A percentile compares a stretch with the other conserved stretches of the same genome.
These are phyloP conservation scores for Fraxinus ornus DNA, from an alignment of 305 asterid species.

Conservation along the genomic window DNA sequence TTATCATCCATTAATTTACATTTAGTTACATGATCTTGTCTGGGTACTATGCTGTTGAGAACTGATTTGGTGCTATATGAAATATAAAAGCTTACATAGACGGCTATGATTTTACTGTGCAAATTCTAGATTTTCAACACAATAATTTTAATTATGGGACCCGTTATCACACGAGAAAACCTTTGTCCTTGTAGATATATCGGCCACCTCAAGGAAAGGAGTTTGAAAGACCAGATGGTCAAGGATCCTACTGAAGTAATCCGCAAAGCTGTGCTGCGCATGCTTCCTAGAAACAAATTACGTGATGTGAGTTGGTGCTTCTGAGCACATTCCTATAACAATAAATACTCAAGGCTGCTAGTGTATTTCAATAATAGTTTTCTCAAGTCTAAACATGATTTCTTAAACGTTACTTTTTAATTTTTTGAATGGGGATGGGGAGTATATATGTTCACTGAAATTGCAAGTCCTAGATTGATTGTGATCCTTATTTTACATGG, in stretches of 20 bases:
- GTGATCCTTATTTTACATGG: neutral
- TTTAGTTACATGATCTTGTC: neutral
- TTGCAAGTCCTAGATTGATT: neutral
- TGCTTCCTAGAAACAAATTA: constrained; percentile 92
- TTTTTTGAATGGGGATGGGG: neutral
- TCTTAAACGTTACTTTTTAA: neutral
- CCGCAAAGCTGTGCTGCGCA: constrained; percentile 92
- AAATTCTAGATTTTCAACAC: neutral
- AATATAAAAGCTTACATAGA: neutral
- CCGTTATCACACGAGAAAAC: constrained; percentile 1
- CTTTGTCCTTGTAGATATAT: constrained; percentile 47
- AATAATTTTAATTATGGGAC: neutral
- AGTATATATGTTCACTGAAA: neutral
- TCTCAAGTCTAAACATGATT: neutral
- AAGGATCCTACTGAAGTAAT: constrained; percentile 96
- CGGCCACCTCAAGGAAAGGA: constrained; percentile 93
- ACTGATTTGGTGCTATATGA: constrained; percentile 12
- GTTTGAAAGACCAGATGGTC: constrained; percentile 92
- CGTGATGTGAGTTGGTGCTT: constrained; percentile 70
- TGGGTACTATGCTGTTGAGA: constrained; percentile 3
- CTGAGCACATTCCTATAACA: neutral
- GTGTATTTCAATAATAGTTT: neutral
- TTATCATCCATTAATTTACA: neutral
- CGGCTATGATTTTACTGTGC: neutral
- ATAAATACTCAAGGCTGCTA: neutral